A percentile compares a stretch with the other conserved stretches of the same genome.
phyloP scores from a whole-genome alignment of 768 basidiomycete genomes.

The Rubroboletus satanas region DNA sequence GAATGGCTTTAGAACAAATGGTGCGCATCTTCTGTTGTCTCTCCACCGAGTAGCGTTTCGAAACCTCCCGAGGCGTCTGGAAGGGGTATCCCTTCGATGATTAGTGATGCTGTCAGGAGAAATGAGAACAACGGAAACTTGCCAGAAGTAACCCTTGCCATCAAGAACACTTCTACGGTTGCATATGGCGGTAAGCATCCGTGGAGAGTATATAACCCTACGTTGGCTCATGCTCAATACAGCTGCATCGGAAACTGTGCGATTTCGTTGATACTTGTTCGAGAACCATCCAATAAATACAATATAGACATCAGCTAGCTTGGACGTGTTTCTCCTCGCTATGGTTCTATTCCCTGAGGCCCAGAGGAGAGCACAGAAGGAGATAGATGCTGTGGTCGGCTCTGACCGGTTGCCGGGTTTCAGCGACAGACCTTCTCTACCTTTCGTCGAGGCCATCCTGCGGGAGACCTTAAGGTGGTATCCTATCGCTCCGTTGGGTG shows the following conservation, averaged over 20 bases:
- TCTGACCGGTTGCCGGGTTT: conserved; percentile 20
- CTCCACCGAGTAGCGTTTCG: background rate
- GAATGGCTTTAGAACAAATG: conserved; percentile 22
- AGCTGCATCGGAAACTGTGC: conserved; percentile 29
- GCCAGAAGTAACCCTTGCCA: conserved; percentile 19
- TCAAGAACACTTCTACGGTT: conserved; percentile 21
- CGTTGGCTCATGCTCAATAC: conserved; percentile 1
- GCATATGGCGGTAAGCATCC: conserved; percentile 21
- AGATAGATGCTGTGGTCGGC: conserved; percentile 24
- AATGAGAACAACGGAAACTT: conserved; percentile 17
- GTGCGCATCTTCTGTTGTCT: conserved; percentile 4
- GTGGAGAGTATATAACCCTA: background rate
- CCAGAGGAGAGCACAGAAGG: conserved; percentile 22
- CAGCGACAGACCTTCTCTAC: conserved; percentile 21
- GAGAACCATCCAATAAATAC: background rate
- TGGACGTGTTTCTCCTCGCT: conserved; percentile 25
- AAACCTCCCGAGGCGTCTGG: conserved; percentile 15
- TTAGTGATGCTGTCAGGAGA: conserved; percentile 17
- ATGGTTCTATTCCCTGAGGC: conserved; percentile 28
- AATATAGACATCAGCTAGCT: conserved; percentile 18
- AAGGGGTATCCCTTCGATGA: conserved; percentile 17
- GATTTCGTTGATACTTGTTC: background rate
- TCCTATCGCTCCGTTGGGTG: conserved; percentile 21
- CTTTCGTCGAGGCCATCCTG: conserved; percentile 24
- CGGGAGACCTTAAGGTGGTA: conserved; percentile 24